Evolutionary conservation across 257 asterid species (phyloP).

Genomic region (Thymus mandschuricus): DNA sequence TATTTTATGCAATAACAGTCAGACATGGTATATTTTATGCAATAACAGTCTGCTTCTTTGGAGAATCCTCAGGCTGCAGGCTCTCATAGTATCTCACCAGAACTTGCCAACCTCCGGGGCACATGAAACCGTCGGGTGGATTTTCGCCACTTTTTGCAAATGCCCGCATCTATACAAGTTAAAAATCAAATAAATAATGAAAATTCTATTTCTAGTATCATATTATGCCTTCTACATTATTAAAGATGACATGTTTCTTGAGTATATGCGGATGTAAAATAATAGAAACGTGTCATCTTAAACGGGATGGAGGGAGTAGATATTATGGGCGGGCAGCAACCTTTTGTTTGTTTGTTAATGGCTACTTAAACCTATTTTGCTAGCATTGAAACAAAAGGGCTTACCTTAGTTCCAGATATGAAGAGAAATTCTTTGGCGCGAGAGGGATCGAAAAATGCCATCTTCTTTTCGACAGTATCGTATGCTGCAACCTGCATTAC

Average conservation of each 20-base stretch:
- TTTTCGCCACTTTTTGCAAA: conserved; percentile 75
- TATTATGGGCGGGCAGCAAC: too few relatives aligned
- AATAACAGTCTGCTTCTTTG: conserved; percentile 46
- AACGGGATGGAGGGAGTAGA: too few relatives aligned
- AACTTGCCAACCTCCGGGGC: conserved; percentile 85
- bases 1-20: conserved; percentile 48
- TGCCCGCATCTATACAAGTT: conserved; percentile 61
- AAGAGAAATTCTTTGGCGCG: conserved; percentile 81
- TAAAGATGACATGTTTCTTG: too few relatives aligned
- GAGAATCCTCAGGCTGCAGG: conserved; percentile 69
- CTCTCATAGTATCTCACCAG: conserved; percentile 76
- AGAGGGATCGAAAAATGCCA: conserved; percentile 89
- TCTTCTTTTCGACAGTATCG: conserved; percentile 61
- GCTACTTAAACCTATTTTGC: too few relatives aligned
- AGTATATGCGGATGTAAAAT: too few relatives aligned
- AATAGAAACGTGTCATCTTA: too few relatives aligned
- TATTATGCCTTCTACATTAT: too few relatives aligned
- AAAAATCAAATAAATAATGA: conserved; percentile 5
- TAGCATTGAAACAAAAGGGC: not conserved
- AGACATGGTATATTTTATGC: conserved; percentile 37
- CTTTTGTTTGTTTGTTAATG: too few relatives aligned
- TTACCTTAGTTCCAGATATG: conserved; percentile 88
- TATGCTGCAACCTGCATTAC: conserved; percentile 81
- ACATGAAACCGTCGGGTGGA: conserved; percentile 89
- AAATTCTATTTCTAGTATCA: not conserved